A percentile compares a stretch with the other conserved stretches of the same genome.
These are phyloP conservation scores for Yarrowia alimentaria DNA, from an alignment of 805 yeast species.

Conservation along the genomic window DNA sequence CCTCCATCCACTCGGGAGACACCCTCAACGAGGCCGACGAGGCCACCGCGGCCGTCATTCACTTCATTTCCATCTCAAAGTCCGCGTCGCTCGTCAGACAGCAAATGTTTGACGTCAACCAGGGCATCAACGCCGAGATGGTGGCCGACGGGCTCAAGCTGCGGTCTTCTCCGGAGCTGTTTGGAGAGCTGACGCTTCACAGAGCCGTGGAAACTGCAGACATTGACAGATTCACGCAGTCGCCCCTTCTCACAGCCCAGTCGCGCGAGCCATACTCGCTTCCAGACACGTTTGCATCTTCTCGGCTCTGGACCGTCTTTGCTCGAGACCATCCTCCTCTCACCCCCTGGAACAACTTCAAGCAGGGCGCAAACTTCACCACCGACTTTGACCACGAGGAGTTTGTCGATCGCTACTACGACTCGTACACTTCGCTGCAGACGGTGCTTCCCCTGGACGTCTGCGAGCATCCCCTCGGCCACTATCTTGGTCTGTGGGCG, in stretches of 20 bases:
- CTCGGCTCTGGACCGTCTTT: slow-evolving; percentile 19
- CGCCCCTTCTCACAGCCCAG: slow-evolving; percentile 6
- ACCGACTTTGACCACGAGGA: slow-evolving; percentile 28
- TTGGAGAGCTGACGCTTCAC: slow-evolving; percentile 12
- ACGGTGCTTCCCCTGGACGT: slow-evolving; percentile 37
- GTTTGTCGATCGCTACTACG: slow-evolving; percentile 21
- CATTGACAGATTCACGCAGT: background rate
- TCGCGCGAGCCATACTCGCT: background rate
- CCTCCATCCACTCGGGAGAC: slow-evolving; percentile 10
- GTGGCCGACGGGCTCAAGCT: slow-evolving; percentile 40
- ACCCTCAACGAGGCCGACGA: slow-evolving; percentile 32
- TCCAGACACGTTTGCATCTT: slow-evolving; percentile 6
- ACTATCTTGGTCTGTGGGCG: slow-evolving; percentile 41
- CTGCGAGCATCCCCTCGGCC: slow-evolving; percentile 31
- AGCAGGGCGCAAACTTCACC: slow-evolving; percentile 16
- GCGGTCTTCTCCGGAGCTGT: slow-evolving; percentile 33
- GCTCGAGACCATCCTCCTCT: slow-evolving; percentile 14
- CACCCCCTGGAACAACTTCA: slow-evolving; percentile 19
- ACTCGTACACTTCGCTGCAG: slow-evolving; percentile 14
- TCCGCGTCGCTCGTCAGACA: slow-evolving; percentile 35
- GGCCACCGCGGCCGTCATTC: slow-evolving; percentile 34
- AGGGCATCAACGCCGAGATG: slow-evolving; percentile 43
- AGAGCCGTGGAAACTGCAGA: slow-evolving; percentile 7
- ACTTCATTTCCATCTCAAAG: slow-evolving; percentile 43
- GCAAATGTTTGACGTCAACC: slow-evolving; percentile 40